Conservation (phyloP, 768 basidiomycete genomes). For the Trametes maxima region DNA sequence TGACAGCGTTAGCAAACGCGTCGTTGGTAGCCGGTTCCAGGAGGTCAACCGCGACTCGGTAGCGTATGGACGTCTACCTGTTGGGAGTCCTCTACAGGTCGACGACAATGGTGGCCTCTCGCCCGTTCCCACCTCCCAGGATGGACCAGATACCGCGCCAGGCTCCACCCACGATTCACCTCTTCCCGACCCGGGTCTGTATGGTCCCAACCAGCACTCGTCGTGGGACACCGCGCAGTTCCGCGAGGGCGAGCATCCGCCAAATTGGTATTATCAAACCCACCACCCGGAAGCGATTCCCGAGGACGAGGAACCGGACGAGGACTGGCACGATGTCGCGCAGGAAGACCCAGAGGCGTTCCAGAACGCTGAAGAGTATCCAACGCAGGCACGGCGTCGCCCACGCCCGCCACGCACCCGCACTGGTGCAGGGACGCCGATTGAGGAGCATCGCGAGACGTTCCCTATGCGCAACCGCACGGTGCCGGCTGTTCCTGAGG, state of each 20-base stretch:
- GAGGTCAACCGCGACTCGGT: slow-evolving; percentile 67
- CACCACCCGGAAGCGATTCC: slow-evolving; percentile 26
- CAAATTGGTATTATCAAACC: slow-evolving; percentile 36
- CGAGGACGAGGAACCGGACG: slow-evolving; percentile 31
- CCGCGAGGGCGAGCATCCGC: slow-evolving; percentile 24
- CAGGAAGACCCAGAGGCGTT: slow-evolving; percentile 45
- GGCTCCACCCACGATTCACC: slow-evolving; percentile 29
- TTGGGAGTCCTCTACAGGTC: slow-evolving; percentile 58
- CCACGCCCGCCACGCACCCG: slow-evolving; percentile 28
- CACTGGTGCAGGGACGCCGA: slow-evolving; percentile 18
- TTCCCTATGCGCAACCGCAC: slow-evolving; percentile 57
- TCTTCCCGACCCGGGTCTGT: slow-evolving; percentile 55
- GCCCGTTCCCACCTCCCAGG: slow-evolving; percentile 21
- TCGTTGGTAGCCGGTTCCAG: slow-evolving; percentile 70
- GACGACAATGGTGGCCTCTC: slow-evolving; percentile 53
- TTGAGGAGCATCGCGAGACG: slow-evolving; percentile 53
- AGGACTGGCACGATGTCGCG: slow-evolving; percentile 65
- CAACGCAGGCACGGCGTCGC: slow-evolving; percentile 27
- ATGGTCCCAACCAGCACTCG: slow-evolving; percentile 50
- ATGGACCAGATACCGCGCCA: no score
- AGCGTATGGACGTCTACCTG: slow-evolving; percentile 57
- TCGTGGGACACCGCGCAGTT: slow-evolving; percentile 35
- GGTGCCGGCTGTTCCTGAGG: slow-evolving; percentile 40
- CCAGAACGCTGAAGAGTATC: slow-evolving; percentile 32
- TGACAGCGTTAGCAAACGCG: slow-evolving; percentile 62